A percentile compares a stretch with the other conserved stretches of the same genome.
Conservation (phyloP, 108 stramenopile genomes). For the Mediolabrus comicus region DNA sequence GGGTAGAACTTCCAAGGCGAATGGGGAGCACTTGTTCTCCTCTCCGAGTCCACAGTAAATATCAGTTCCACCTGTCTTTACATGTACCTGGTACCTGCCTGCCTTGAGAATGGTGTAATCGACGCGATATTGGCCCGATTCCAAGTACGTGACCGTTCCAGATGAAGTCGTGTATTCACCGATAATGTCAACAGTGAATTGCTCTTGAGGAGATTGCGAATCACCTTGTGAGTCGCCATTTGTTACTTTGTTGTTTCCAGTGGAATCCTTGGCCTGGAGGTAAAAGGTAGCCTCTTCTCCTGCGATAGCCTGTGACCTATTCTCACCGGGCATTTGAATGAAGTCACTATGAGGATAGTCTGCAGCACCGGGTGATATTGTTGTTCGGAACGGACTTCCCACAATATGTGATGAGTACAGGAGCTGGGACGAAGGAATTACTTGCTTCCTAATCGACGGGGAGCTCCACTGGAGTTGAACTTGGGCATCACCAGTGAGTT, state of each 20-base stretch:
- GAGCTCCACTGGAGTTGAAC: slow-evolving; percentile 69
- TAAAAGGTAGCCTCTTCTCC: slow-evolving; percentile 64
- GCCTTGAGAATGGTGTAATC: slow-evolving; percentile 69
- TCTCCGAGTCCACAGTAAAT: slow-evolving; percentile 84
- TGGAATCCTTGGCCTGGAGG: slow-evolving; percentile 70
- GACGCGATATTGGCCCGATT: slow-evolving; percentile 61
- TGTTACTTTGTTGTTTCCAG: slow-evolving; percentile 53
- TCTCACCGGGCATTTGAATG: slow-evolving; percentile 54
- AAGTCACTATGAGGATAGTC: slow-evolving; percentile 68
- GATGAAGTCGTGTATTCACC: slow-evolving; percentile 17
- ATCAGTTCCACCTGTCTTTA: slow-evolving; percentile 74
- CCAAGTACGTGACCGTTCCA: slow-evolving; percentile 60
- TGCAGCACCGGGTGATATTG: slow-evolving; percentile 70
- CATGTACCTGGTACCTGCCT: slow-evolving; percentile 66
- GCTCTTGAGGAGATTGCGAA: slow-evolving; percentile 45
- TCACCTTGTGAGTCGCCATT: slow-evolving; percentile 54
- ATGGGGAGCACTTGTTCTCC: slow-evolving; percentile 76
- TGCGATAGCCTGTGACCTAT: slow-evolving; percentile 50
- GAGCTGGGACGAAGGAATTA: slow-evolving; percentile 56
- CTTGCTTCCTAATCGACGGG: slow-evolving; percentile 46
- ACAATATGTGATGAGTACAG: slow-evolving; percentile 61
- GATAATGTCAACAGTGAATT: slow-evolving; percentile 58
- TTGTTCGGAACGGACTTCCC: slow-evolving; percentile 71
- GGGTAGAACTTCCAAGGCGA: slow-evolving; percentile 60
- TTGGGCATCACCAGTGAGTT: slow-evolving; percentile 68